Base-by-base conservation (phyloP, 495 filamentous ascomycete species). In the Penicillium silybi region DNA sequence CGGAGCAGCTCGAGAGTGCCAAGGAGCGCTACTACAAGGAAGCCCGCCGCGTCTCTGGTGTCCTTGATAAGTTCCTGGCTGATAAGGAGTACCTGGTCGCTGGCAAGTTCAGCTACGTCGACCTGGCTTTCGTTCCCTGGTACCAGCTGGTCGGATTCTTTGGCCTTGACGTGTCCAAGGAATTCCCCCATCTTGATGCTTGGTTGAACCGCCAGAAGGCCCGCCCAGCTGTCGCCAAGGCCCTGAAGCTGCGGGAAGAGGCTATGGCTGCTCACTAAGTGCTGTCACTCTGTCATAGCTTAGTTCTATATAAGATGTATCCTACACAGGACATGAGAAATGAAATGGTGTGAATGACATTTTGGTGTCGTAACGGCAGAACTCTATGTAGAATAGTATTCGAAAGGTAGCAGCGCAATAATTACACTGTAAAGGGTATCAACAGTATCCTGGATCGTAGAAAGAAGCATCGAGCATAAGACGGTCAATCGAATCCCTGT, bases 71-170 rank as follows among this genome's bases (percentile, higher is more conserved):
- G 1, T 65, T 70, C 18, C 70, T 88, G 11, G 62, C 64, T 11
- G 72, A 64, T 23, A 76, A 80, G 46, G 64, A 81, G 52, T 86
- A 72, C 57, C 68, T 89, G 5, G 85, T 88, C 6, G 85, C 80
- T 1, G 71, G 72, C 19, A 82, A 80, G 57, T 72, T 69, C 57
- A 78, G 73, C 17, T 86, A 77, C 55, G 84, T 69, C 1, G 86
- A 89, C 56, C 39, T 82, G 9, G 65, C 81, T 22, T 89, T 85
- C 48, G 48, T 84, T 7, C 57, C 76, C 0, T 88, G 84, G 84
- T 68, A 53, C 44, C 27, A 17, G n/a, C 17, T 63, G 35, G 29
- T 59, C 4, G 32, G 62, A 1, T 26, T 38, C 6, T 39, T 68
- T 4, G 53, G 35, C 10, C 52, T 75, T 25, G 55, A 73, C 20